phyloP scores from a whole-genome alignment of 2,329 filamentous ascomycete genomes.

The Didymella lethalis region DNA sequence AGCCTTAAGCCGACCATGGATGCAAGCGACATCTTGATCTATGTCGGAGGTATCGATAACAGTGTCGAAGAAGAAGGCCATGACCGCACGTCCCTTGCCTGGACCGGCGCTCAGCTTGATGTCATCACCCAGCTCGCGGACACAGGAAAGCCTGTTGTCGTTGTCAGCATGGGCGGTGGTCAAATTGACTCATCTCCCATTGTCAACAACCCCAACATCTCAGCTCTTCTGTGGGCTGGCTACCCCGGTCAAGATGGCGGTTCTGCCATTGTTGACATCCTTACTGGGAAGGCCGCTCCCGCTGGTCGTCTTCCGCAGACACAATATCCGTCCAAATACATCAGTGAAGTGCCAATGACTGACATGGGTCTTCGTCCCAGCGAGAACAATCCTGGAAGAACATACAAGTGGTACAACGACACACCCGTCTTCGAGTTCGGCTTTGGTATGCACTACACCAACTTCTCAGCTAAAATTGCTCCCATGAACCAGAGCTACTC shows the following conservation, averaged over 20 bases:
- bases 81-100: slow-evolving; percentile 62
- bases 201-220: slow-evolving; percentile 57
- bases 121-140: slow-evolving; percentile 59
- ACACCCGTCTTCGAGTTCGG: slow-evolving; percentile 63
- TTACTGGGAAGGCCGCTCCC: slow-evolving; percentile 61
- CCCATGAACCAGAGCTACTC: slow-evolving; percentile 24
- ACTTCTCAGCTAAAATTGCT: slow-evolving; percentile 52
- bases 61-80: slow-evolving; percentile 61
- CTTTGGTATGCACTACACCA: slow-evolving; percentile 67
- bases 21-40: slow-evolving; percentile 62
- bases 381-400: slow-evolving; percentile 59
- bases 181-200: slow-evolving; percentile 63
- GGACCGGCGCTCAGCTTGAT: slow-evolving; percentile 62
- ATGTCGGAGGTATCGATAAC: slow-evolving; percentile 64
- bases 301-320: slow-evolving; percentile 65
- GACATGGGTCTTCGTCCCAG: slow-evolving; percentile 65
- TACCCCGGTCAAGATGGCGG: slow-evolving; percentile 70
- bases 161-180: slow-evolving; percentile 63
- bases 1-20: slow-evolving; percentile 25
- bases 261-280: slow-evolving; percentile 62
- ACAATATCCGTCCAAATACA: slow-evolving; percentile 64
- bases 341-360: slow-evolving; percentile 61
- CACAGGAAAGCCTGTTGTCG: slow-evolving; percentile 60
- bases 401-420: slow-evolving; percentile 66
- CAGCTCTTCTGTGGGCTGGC: slow-evolving; percentile 64